Conservation (phyloP, 2,329 filamentous ascomycete genomes). For the Macroventuria anomochaeta region DNA sequence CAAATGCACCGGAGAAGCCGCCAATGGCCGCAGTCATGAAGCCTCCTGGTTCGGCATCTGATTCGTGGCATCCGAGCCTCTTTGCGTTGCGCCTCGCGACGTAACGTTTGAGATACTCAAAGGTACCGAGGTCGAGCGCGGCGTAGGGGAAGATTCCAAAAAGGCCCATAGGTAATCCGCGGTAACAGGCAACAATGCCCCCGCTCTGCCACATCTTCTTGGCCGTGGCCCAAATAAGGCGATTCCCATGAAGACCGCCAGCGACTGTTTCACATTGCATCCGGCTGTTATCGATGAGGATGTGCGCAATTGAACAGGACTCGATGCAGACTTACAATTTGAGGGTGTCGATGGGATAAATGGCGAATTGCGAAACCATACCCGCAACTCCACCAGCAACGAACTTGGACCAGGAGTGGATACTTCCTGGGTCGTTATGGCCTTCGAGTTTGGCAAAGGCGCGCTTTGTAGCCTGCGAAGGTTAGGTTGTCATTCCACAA, state of each 20-base stretch:
- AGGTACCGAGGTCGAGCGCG: slow-evolving; percentile 94
- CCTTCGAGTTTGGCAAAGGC: slow-evolving; percentile 86
- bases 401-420: slow-evolving; percentile 87
- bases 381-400: slow-evolving; percentile 85
- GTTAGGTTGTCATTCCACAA: slow-evolving; percentile 15
- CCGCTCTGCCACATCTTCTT: slow-evolving; percentile 84
- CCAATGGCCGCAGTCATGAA: slow-evolving; percentile 88
- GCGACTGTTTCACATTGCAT: slow-evolving; percentile 95
- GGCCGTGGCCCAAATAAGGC: slow-evolving; percentile 80
- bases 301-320: background rate
- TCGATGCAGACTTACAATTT: slow-evolving; percentile 64
- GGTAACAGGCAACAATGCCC: slow-evolving; percentile 80
- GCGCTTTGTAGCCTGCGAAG: slow-evolving; percentile 76
- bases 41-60: slow-evolving; percentile 76
- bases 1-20: slow-evolving; percentile 87
- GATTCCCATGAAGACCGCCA: slow-evolving; percentile 82
- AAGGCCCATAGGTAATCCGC: slow-evolving; percentile 90
- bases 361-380: slow-evolving; percentile 93
- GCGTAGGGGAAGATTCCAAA: slow-evolving; percentile 98
- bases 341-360: slow-evolving; percentile 90
- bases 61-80: slow-evolving; percentile 75
- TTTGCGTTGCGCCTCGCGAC: slow-evolving; percentile 75
- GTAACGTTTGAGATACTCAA: slow-evolving; percentile 85
- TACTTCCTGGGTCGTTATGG: slow-evolving; percentile 78
- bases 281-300: slow-evolving; percentile 53